Evolutionary conservation across 106 monocot species (phyloP).

Genomic region (Dendrobium nobile): DNA sequence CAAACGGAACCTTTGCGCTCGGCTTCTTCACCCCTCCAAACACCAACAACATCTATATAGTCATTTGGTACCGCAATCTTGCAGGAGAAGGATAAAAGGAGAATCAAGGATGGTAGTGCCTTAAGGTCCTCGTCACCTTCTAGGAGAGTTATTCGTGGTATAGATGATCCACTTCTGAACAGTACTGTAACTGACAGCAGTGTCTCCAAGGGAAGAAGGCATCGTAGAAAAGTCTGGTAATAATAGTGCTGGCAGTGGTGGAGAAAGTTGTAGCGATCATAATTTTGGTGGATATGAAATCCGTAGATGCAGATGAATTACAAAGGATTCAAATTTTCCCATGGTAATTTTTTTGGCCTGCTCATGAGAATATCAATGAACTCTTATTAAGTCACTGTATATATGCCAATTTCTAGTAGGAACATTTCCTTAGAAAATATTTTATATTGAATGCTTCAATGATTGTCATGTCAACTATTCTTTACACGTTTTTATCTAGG

Average conservation of each 20-base stretch:
- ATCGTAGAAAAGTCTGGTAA: conserved; percentile 54
- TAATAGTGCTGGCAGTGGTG: conserved; percentile 64
- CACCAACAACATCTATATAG: no score
- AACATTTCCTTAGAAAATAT: background rate
- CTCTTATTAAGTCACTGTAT: background rate
- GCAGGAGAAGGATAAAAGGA: conserved; percentile 55
- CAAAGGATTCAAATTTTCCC: conserved; percentile 36
- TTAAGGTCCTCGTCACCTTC: conserved; percentile 39
- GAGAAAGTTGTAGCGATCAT: conserved; percentile 77
- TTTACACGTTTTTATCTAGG: background rate
- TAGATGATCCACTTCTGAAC: conserved; percentile 76
- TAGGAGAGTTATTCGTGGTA: conserved; percentile 58
- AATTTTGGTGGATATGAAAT: conserved; percentile 49
- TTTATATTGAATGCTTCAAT: background rate
- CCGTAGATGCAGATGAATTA: conserved; percentile 59
- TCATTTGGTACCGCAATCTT: no score
- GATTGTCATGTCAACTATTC: background rate
- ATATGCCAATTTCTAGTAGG: background rate
- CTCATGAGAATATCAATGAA: background rate
- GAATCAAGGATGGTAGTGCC: conserved; percentile 77
- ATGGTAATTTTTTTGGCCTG: background rate
- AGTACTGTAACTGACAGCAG: conserved; percentile 51
- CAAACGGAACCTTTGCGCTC: no score
- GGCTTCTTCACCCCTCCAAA: no score
- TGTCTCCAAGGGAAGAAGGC: conserved; percentile 25